Base-by-base conservation (phyloP, 192 early-diverging fungal genomes). In the Borealophlyctis nickersoniae region DNA sequence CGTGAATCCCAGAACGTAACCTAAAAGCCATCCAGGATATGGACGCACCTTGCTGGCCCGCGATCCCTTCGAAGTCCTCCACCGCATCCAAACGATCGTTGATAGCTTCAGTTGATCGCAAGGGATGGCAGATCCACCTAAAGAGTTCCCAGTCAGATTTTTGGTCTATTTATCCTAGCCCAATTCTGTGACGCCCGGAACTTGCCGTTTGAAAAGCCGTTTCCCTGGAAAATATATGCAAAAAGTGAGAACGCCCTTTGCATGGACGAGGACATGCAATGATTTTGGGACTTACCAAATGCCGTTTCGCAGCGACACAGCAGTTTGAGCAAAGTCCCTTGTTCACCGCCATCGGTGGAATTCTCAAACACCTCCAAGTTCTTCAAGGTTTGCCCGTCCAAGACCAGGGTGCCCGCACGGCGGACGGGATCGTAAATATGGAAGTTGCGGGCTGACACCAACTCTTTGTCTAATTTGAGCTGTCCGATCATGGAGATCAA, bases 321-420 rank as follows among this genome's bases (percentile, higher is more conserved):
- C 36, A 96, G 77, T 58, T 89, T 80, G 59, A 94, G 88, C 2
- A 99, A 82, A 0, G 94, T 93, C 4, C 95, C 93, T 16, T 82
- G 60, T 4, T 82, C 81, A 7, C 79, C 71, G 7, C 90, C 87
- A 66, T 94, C 93, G 11, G 76, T 62, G 0, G 88, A 81, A 57
- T 94, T 92, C 58, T 91, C 75, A 54, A 99, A 93, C 16, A 99
- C 74, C 62, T 99, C 95, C 24, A 99, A 70, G 58, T 97, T 98
- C 53, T 89, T 78, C 22, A 99, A 71, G 0, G 97, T 94, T 52
- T 94, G 93, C 2, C 94, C 94, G 56, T 99, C 95, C 29, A 99
- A 80, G 22, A 96, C 81, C 22, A 98, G 75, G 13, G 89, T 88
- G 7, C 83, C 80, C 0, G 75, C 71, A 29, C 86, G 83, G 48